Percentiles rank a stretch among this genome's conserved stretches.
Evolutionary conservation across 169 alveolate species (phyloP).

Genomic region (Perkinsus marinus): DNA sequence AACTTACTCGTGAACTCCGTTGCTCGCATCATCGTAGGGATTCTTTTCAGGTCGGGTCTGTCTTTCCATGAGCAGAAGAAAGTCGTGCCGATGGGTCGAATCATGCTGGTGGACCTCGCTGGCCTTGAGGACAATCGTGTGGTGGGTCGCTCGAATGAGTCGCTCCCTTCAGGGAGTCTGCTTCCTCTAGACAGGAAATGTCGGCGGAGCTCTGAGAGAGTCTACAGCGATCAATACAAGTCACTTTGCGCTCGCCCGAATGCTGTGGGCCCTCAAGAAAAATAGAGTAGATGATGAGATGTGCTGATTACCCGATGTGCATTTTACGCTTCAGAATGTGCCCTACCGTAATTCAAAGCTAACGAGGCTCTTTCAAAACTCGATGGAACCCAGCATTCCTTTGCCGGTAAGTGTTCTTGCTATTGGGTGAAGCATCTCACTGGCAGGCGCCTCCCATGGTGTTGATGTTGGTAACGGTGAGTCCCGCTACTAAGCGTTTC

Average conservation of each 20-base stretch:
- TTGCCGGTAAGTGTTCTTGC: conserved; percentile 5
- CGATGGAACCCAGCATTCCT: conserved; percentile 22
- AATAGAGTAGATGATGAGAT: neutral
- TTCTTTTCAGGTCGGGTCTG: neutral
- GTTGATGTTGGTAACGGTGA: conserved; percentile 19
- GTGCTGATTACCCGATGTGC: neutral
- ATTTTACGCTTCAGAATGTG: neutral
- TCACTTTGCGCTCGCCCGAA: conserved; percentile 14
- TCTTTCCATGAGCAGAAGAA: neutral
- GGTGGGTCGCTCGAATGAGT: neutral
- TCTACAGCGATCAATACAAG: conserved; percentile 24
- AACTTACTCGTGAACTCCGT: too few species aligned
- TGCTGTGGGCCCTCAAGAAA: conserved; percentile 24
- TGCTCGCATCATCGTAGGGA: too few species aligned
- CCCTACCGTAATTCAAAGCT: conserved; percentile 29
- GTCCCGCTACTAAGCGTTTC: conserved; percentile 18
- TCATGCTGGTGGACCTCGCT: conserved; percentile 16
- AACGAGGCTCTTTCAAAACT: conserved; percentile 19
- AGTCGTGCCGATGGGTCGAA: neutral
- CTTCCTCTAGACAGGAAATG: neutral
- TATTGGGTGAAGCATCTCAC: neutral
- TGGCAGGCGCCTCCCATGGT: conserved; percentile 8
- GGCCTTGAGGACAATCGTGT: conserved; percentile 22
- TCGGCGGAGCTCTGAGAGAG: conserved; percentile 21
- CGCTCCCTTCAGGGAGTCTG: neutral